Percentiles rank a stretch among this genome's conserved stretches.
phyloP scores from a whole-genome alignment of 352 stramenopile genomes.

The Thalassiosira exigua region DNA sequence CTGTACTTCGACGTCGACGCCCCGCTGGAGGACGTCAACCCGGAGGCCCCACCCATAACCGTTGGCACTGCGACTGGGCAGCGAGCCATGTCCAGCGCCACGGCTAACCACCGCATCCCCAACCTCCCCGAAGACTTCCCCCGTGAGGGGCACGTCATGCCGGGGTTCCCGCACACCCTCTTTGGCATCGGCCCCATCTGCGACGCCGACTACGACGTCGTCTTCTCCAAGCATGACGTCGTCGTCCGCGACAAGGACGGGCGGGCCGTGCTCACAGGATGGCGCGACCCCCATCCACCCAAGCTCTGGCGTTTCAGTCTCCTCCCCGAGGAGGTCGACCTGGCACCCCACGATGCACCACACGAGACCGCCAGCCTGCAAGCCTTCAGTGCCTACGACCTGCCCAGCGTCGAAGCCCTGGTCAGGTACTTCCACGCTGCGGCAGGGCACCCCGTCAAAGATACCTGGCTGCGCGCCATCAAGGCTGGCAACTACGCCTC shows the following conservation, averaged over 20 bases:
- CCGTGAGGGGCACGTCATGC: constrained; percentile 1
- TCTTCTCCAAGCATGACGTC: neutral
- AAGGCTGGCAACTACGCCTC: constrained; percentile 5
- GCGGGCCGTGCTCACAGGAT: neutral
- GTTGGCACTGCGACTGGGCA: constrained; percentile 4
- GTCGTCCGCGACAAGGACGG: too few relatives aligned
- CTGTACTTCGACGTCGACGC: neutral
- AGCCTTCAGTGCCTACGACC: constrained; percentile 5
- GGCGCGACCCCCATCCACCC: neutral
- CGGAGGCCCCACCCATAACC: neutral
- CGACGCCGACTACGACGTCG: constrained; percentile 3
- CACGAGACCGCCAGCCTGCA: too few relatives aligned
- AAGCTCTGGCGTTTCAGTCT: neutral
- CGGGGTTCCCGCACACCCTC: neutral
- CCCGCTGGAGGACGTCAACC: neutral
- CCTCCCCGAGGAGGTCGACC: neutral
- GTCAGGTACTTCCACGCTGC: constrained; percentile 14
- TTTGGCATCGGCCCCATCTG: neutral
- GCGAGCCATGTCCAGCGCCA: neutral
- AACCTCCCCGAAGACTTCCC: too few relatives aligned
- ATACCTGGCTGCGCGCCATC: constrained; percentile 13
- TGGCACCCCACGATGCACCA: neutral
- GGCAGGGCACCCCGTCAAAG: constrained; percentile 8
- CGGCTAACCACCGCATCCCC: too few relatives aligned
- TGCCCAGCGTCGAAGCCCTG: neutral